phyloP scores from a whole-genome alignment of 2,329 filamentous ascomycete genomes.

The Byssochlamys sp. region DNA sequence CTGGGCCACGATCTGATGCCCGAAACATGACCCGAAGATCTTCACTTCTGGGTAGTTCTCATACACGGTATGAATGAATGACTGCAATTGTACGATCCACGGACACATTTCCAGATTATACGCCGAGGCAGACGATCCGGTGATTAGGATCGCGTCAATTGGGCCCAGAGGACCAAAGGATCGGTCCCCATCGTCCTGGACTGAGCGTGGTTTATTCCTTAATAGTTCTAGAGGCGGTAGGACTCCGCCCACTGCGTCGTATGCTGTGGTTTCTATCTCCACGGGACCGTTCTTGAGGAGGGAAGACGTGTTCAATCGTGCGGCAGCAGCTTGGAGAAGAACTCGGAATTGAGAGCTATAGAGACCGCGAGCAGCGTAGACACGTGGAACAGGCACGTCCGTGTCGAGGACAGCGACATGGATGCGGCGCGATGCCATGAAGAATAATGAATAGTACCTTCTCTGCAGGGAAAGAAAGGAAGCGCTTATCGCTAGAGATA shows the following conservation, averaged over 20 bases:
- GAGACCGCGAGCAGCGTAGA: slow-evolving; percentile 24
- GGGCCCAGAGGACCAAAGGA: slow-evolving; percentile 2
- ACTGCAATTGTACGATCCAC: slow-evolving; percentile 20
- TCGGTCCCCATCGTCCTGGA: background rate
- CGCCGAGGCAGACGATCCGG: slow-evolving; percentile 19
- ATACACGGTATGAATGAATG: slow-evolving; percentile 19
- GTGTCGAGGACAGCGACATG: slow-evolving; percentile 29
- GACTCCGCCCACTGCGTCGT: slow-evolving; percentile 22
- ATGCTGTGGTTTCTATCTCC: slow-evolving; percentile 22
- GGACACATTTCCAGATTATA: slow-evolving; percentile 18
- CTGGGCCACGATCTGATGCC: slow-evolving; percentile 23
- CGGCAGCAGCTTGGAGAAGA: slow-evolving; percentile 22
- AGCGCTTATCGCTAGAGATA: background rate
- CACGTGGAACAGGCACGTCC: slow-evolving; percentile 23
- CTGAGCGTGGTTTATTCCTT: slow-evolving; percentile 6
- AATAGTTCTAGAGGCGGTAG: slow-evolving; percentile 18
- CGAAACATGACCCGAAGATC: slow-evolving; percentile 27
- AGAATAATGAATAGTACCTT: background rate
- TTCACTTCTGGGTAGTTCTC: slow-evolving; percentile 18
- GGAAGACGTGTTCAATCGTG: slow-evolving; percentile 14
- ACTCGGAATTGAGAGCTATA: slow-evolving; percentile 27
- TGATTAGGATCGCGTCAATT: slow-evolving; percentile 25
- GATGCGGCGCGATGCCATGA: slow-evolving; percentile 14
- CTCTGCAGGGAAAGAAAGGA: background rate
- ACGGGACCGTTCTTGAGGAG: slow-evolving; percentile 5